phyloP scores from a whole-genome alignment of 768 basidiomycete species.

The Xerocomellus chrysenteron region DNA sequence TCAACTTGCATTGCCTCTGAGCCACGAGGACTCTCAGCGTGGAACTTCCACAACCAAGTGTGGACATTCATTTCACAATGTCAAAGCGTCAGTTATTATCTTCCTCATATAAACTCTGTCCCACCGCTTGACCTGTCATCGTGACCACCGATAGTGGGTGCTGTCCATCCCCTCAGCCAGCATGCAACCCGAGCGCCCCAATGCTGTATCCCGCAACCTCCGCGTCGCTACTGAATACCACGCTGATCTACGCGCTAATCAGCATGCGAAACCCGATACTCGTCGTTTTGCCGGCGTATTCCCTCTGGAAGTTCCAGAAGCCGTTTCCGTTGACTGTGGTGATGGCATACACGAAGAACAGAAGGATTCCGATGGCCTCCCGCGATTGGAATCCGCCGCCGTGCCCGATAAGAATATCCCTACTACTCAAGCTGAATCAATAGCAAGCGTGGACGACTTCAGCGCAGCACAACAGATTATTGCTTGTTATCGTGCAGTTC shows the following conservation, averaged over 20 bases:
- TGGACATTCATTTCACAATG: slow-evolving; percentile 22
- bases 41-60: slow-evolving; percentile 18
- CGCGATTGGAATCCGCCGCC: slow-evolving; percentile 13
- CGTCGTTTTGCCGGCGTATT: slow-evolving; percentile 30
- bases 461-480: slow-evolving; percentile 26
- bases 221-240: background rate
- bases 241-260: background rate
- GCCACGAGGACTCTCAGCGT: slow-evolving; percentile 15
- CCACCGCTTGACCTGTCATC: background rate
- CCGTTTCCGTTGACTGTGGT: slow-evolving; percentile 1
- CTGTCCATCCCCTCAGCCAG: background rate
- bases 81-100: slow-evolving; percentile 23
- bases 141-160: slow-evolving; percentile 2
- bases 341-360: slow-evolving; percentile 16
- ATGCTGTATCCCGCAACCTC: slow-evolving; percentile 5
- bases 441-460: background rate
- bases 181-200: slow-evolving; percentile 11
- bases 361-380: slow-evolving; percentile 4
- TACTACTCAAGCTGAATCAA: background rate
- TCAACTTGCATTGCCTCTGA: slow-evolving; percentile 11
- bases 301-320: slow-evolving; percentile 7
- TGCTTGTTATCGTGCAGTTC: slow-evolving; percentile 18
- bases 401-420: background rate
- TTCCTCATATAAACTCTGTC: slow-evolving; percentile 18
- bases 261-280: slow-evolving; percentile 14